phyloP scores from a whole-genome alignment of 1,284 basidiomycete genomes.

The Boletus mariae region DNA sequence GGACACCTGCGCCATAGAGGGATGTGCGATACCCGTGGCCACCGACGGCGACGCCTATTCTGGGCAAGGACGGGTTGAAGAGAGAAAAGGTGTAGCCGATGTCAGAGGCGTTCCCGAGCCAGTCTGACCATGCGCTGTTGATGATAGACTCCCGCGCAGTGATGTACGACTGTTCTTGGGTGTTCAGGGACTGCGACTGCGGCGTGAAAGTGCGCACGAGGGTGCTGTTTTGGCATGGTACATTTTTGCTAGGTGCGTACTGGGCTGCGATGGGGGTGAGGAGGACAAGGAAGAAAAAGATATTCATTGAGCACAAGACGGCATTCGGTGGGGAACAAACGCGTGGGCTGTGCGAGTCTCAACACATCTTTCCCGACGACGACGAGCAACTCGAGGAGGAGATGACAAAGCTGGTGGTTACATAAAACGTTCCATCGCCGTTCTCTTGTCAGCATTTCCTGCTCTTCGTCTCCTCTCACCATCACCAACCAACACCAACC shows the following conservation, averaged over 20 bases:
- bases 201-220: slow-evolving; percentile 54
- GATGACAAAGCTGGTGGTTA: slow-evolving; percentile 37
- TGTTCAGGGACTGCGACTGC: slow-evolving; percentile 48
- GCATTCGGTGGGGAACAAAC: not conserved
- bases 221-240: slow-evolving; percentile 43
- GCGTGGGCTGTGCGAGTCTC: not conserved
- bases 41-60: slow-evolving; percentile 55
- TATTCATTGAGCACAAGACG: slow-evolving; percentile 8
- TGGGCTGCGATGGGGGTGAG: slow-evolving; percentile 3
- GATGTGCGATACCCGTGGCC: slow-evolving; percentile 61
- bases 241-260: slow-evolving; percentile 49
- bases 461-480: slow-evolving; percentile 35
- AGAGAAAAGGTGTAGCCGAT: slow-evolving; percentile 49
- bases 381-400: slow-evolving; percentile 3
- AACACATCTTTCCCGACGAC: not conserved
- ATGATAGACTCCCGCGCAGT: slow-evolving; percentile 41
- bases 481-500: slow-evolving; percentile 31
- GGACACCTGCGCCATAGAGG: slow-evolving; percentile 54
- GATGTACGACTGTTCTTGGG: slow-evolving; percentile 48
- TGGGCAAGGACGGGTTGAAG: slow-evolving; percentile 44
- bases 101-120: slow-evolving; percentile 51
- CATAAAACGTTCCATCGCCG: slow-evolving; percentile 29
- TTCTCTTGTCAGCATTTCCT: slow-evolving; percentile 36
- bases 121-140: slow-evolving; percentile 51
- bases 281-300: not conserved